Conservation (phyloP, 163 green algal species). For the Scenedesmus sp. region DNA sequence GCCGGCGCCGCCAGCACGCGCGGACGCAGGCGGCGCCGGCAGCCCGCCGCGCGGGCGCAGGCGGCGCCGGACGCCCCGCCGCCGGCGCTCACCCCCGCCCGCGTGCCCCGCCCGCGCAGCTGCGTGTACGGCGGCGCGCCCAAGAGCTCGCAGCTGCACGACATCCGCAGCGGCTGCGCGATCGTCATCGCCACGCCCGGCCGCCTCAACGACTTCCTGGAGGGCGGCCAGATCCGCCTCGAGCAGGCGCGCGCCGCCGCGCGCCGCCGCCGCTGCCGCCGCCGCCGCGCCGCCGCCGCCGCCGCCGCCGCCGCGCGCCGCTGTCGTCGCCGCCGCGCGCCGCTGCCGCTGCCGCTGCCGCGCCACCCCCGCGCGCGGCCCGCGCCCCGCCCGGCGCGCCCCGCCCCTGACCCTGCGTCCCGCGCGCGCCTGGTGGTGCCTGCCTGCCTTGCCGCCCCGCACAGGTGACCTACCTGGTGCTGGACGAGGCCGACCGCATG, state of each 20-base stretch:
- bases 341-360: too few species aligned
- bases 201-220: slow-evolving; percentile 89
- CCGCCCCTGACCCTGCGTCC: too few species aligned
- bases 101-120: slow-evolving; percentile 23
- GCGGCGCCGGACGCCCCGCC: too few species aligned
- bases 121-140: slow-evolving; percentile 97
- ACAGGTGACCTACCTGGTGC: slow-evolving; percentile 91
- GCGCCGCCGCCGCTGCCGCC: not conserved
- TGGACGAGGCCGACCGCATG: slow-evolving; percentile 99
- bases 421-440: not conserved
- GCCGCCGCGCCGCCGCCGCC: too few species aligned
- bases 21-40: slow-evolving; percentile 1
- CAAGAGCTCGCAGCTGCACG: slow-evolving; percentile 92
- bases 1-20: not conserved
- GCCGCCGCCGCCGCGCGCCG: too few species aligned
- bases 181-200: slow-evolving; percentile 94
- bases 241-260: not conserved
- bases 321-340: too few species aligned
- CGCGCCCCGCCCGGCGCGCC: too few species aligned
- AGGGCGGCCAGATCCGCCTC: slow-evolving; percentile 59
- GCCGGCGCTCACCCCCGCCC: too few species aligned
- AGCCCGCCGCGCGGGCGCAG: not conserved
- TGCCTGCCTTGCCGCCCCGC: slow-evolving; percentile 48
- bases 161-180: slow-evolving; percentile 73
- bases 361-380: too few species aligned